phyloP scores from a whole-genome alignment of 179 eudicot species.

The Spergularia azorica region DNA sequence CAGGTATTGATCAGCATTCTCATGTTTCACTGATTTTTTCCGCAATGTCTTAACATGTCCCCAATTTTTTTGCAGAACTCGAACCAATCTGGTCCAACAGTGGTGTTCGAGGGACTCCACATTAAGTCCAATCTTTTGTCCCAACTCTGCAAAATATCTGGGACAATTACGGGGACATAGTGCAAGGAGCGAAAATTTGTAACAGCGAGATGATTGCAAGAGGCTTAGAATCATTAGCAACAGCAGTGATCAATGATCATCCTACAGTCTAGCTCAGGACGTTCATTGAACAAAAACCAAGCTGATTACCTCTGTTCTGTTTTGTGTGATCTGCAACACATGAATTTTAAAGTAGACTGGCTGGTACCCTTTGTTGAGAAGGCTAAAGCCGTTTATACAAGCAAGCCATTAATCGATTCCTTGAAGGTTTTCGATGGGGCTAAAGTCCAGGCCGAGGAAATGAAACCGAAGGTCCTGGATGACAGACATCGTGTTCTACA shows the following conservation, averaged over 20 bases:
- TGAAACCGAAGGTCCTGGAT: conserved; percentile 16
- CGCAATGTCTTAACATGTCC: too few species aligned
- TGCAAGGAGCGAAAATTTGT: background rate
- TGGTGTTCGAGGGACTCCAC: too few species aligned
- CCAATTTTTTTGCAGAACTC: too few species aligned
- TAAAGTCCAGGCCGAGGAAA: conserved; percentile 2
- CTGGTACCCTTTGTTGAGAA: conserved; percentile 8
- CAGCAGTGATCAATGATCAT: conserved; percentile 5
- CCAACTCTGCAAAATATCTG: too few species aligned
- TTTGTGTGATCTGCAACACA: conserved; percentile 16
- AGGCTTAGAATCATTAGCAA: conserved; percentile 21
- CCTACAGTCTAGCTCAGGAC: conserved; percentile 14
- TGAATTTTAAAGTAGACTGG: conserved; percentile 16
- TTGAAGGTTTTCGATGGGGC: background rate
- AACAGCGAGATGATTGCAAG: conserved; percentile 9
- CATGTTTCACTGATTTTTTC: background rate
- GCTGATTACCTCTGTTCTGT: conserved; percentile 18
- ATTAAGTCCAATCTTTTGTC: too few species aligned
- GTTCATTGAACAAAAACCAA: background rate
- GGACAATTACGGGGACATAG: background rate
- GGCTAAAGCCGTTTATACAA: conserved; percentile 14
- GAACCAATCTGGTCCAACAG: background rate
- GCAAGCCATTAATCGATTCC: conserved; percentile 18
- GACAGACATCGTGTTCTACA: background rate
- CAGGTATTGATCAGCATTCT: conserved; percentile 11